phyloP scores from a whole-genome alignment of 306 rosid species.

The Dryas drummondii region DNA sequence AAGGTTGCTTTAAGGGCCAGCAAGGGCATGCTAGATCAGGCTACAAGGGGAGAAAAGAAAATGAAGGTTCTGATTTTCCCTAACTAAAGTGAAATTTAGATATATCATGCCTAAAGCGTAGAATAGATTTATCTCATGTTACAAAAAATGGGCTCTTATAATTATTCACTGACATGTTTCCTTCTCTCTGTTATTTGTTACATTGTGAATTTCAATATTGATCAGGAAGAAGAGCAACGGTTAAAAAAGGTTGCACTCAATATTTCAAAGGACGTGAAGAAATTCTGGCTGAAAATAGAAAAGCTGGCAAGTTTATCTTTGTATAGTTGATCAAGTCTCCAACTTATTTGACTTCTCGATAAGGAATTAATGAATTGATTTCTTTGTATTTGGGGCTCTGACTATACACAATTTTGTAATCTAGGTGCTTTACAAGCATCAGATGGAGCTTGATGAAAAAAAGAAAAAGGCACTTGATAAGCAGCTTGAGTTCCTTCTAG shows the following conservation, averaged over 20 bases:
- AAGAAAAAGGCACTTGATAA: constrained; percentile 94
- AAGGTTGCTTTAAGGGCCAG: constrained; percentile 91
- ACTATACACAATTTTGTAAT: constrained; percentile 26
- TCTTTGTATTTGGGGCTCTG: constrained; percentile 12
- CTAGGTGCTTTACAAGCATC: constrained; percentile 98
- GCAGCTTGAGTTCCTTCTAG: constrained; percentile 96
- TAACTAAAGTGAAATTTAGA: constrained; percentile 22
- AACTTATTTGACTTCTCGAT: not conserved
- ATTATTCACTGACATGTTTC: constrained; percentile 11
- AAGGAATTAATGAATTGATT: constrained; percentile 2
- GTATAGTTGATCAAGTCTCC: not conserved
- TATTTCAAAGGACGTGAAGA: constrained; percentile 96
- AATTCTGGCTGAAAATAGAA: constrained; percentile 95
- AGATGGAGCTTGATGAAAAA: constrained; percentile 89
- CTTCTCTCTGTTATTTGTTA: not conserved
- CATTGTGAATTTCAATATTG: constrained; percentile 32
- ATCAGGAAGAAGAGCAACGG: constrained; percentile 94
- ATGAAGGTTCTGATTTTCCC: constrained; percentile 71
- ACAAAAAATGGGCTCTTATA: constrained; percentile 15
- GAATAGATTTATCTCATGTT: constrained; percentile 17
- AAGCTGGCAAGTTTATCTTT: constrained; percentile 73
- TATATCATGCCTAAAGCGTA: not conserved
- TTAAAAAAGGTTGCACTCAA: constrained; percentile 85
- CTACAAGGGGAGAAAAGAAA: constrained; percentile 95
- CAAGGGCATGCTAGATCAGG: constrained; percentile 96